Percentiles rank a stretch among this genome's conserved stretches.
Conservation (phyloP, 441 rosid species). For the Adansonia grandidieri region DNA sequence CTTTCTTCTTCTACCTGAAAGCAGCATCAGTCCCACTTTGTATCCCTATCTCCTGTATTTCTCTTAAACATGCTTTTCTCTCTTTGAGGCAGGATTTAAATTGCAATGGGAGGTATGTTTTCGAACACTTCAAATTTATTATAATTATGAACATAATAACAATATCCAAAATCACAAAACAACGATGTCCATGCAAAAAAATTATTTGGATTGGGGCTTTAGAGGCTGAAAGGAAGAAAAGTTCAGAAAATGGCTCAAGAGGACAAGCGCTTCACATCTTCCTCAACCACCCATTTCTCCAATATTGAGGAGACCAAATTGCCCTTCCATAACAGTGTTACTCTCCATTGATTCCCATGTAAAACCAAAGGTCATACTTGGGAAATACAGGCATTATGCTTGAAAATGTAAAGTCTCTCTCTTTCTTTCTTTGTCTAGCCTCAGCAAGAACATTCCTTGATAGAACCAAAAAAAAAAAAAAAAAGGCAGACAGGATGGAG, state of each 20-base stretch:
- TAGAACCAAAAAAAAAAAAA: conserved; percentile 16
- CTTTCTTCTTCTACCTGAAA: not conserved
- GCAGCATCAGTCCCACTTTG: conserved; percentile 31
- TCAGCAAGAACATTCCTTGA: conserved; percentile 32
- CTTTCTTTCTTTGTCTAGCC: conserved; percentile 18
- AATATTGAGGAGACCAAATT: not conserved
- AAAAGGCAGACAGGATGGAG: conserved; percentile 68
- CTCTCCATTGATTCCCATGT: not conserved
- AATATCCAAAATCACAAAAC: too few relatives aligned
- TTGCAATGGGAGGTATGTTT: not conserved
- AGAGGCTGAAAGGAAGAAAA: too few relatives aligned
- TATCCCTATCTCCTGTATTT: conserved; percentile 12
- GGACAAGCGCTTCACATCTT: conserved; percentile 49
- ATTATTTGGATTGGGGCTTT: conserved; percentile 29
- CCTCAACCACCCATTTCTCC: conserved; percentile 49
- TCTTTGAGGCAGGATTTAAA: conserved; percentile 7
- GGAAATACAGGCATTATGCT: conserved; percentile 27
- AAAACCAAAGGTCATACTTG: conserved; percentile 29
- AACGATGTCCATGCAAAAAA: too few relatives aligned
- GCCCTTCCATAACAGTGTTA: too few relatives aligned
- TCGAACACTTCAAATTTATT: not conserved
- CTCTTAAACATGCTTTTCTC: conserved; percentile 16
- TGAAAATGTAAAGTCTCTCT: conserved; percentile 1
- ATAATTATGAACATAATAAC: too few relatives aligned
- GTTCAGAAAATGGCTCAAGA: conserved; percentile 29